Conservation (phyloP, 108 stramenopile species). For the Cyclotella baltica region DNA sequence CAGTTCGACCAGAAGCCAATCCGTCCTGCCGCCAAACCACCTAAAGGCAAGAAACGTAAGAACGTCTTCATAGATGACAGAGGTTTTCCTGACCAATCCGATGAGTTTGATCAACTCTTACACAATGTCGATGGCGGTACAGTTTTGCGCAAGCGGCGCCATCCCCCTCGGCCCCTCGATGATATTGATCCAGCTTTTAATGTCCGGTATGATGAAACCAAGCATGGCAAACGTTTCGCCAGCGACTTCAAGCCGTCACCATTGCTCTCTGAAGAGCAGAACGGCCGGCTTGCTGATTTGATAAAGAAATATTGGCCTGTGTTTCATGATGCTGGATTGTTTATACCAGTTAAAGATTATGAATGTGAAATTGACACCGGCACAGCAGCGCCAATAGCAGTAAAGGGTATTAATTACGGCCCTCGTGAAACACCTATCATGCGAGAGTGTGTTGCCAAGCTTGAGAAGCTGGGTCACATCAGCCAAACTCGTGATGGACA, state of each 20-base stretch:
- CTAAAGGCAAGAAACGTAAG: not conserved
- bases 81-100: not conserved
- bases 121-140: not conserved
- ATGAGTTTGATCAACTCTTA: not conserved
- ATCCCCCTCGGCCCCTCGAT: too few relatives aligned
- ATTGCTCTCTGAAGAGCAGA: not conserved
- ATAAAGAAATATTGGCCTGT: constrained; percentile 6
- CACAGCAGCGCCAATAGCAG: not conserved
- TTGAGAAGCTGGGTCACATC: not conserved
- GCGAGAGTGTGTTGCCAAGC: not conserved
- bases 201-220: too few relatives aligned
- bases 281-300: not conserved
- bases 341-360: constrained; percentile 1
- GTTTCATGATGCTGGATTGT: not conserved
- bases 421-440: constrained; percentile 5
- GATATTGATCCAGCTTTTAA: not conserved
- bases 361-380: constrained; percentile 8
- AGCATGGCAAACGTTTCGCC: not conserved
- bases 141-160: not conserved
- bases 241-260: too few relatives aligned
- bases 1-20: too few relatives aligned
- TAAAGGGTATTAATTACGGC: not conserved
- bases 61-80: too few relatives aligned
- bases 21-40: too few relatives aligned
- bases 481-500: too few relatives aligned